These are phyloP conservation scores for Fistulina hepatica DNA, from an alignment of 1,284 basidiomycete genomes.

Conservation along the genomic window DNA sequence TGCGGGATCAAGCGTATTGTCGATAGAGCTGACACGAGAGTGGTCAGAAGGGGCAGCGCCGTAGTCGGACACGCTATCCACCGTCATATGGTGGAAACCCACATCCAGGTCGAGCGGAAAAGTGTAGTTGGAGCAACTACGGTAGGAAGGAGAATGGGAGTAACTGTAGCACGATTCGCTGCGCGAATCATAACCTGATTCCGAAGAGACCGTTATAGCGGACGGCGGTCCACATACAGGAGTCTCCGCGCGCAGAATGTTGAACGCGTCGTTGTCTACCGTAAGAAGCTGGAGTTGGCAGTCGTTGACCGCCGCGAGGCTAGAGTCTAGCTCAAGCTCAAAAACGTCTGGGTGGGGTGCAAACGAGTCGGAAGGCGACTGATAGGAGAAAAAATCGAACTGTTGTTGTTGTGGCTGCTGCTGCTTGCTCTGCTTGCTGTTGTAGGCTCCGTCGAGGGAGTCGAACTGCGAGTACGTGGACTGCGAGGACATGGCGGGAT, in stretches of 20 bases:
- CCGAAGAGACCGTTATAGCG: constrained; percentile 65
- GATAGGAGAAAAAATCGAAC: constrained; percentile 61
- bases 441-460: neutral
- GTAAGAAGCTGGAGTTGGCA: constrained; percentile 51
- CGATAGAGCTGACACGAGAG: constrained; percentile 20
- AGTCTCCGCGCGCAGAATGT: constrained; percentile 49
- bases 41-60: constrained; percentile 33
- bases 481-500: constrained; percentile 11
- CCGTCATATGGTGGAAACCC: constrained; percentile 50
- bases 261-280: constrained; percentile 53
- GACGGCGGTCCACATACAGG: constrained; percentile 63
- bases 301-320: constrained; percentile 52
- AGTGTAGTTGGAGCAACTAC: constrained; percentile 38
- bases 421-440: constrained; percentile 21
- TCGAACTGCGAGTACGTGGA: constrained; percentile 11
- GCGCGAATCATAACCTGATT: constrained; percentile 60
- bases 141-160: constrained; percentile 31
- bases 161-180: constrained; percentile 62
- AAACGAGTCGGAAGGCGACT: constrained; percentile 51
- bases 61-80: constrained; percentile 45
- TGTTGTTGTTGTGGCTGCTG: constrained; percentile 28
- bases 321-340: constrained; percentile 67
- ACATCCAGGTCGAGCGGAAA: constrained; percentile 56
- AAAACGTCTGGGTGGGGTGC: constrained; percentile 70
- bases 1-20: constrained; percentile 20